Base-by-base conservation (phyloP, 495 filamentous ascomycete species). In the Polyplosphaeria fusca region DNA sequence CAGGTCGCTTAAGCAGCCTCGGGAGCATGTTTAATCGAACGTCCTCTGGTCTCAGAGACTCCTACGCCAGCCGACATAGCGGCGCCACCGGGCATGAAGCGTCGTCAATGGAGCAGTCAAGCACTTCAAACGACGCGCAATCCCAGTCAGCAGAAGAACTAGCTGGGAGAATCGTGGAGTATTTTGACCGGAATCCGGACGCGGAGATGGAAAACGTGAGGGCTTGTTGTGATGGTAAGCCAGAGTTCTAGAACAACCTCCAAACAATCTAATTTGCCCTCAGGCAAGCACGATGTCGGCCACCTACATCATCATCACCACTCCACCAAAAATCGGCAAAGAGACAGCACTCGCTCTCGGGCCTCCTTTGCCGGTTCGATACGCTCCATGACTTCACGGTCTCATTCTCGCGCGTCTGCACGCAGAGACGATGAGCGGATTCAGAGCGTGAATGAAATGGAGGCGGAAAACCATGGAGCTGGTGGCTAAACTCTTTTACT, bases 211-310 rank as follows among this genome's bases (percentile, higher is more conserved):
- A 96, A 74, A 96, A 98, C 67, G 93, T 98, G 44, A 79, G 93
- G 68, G 91, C 91, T 48, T 98, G 93, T 74, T 98, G 93, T 71
- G 93, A 96, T 82, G 93, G 90, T 92, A 75, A 77, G 84, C 75
- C 61, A 11, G 53, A 28, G 24, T 23, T 39, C 32, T 38, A 7
- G 18, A 7, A 5, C 39, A 42, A 11, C 19, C 9, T 32, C 20
- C 23, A 22, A 30, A 23, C 40, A 54, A 11, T 28, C 50, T 60
- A 51, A 53, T 49, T n/a, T 25, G 3, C 22, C 4, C 14, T 30
- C 46, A 91, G 87, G 89, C 60, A 91, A 88, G 76, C 85, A 88
- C 64, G 84, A 87, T 68, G 84, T 87, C 40, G 77, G 79, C 45
- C 78, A 77, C 39, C 65, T 86, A 62, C 66, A 86, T 23, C 50